Conservation (phyloP, 495 filamentous ascomycete species). For the Penicillium flavigenum region DNA sequence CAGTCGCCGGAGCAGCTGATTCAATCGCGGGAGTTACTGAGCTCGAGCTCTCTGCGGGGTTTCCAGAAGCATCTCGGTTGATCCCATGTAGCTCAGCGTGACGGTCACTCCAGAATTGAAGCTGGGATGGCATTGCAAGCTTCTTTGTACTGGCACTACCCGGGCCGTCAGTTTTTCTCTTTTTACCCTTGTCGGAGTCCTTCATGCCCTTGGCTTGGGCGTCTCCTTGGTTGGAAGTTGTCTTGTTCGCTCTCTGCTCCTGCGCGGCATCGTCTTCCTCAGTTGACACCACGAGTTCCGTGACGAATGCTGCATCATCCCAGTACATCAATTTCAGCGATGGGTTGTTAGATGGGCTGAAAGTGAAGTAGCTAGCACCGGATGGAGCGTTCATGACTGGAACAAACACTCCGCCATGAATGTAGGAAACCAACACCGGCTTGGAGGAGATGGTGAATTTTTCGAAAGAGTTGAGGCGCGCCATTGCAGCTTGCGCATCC, state of each 20-base stretch:
- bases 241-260: slow-evolving; percentile 30
- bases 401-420: slow-evolving; percentile 86
- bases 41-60: slow-evolving; percentile 16
- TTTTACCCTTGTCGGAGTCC: slow-evolving; percentile 66
- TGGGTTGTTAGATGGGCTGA: slow-evolving; percentile 69
- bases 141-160: slow-evolving; percentile 48
- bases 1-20: slow-evolving; percentile 18
- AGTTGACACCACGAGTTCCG: slow-evolving; percentile 59
- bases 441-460: slow-evolving; percentile 85
- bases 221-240: slow-evolving; percentile 41
- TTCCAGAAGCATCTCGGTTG: slow-evolving; percentile 34
- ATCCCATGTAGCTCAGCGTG: slow-evolving; percentile 79
- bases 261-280: slow-evolving; percentile 37
- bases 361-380: slow-evolving; percentile 62
- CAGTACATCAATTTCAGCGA: slow-evolving; percentile 75
- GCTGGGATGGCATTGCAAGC: slow-evolving; percentile 58
- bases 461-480: slow-evolving; percentile 70
- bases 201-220: slow-evolving; percentile 40
- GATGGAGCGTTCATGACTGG: slow-evolving; percentile 60
- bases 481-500: slow-evolving; percentile 76
- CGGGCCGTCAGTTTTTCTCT: slow-evolving; percentile 60
- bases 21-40: slow-evolving; percentile 14
- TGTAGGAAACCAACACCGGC: slow-evolving; percentile 71
- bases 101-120: slow-evolving; percentile 87
- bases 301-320: slow-evolving; percentile 77